Percentiles rank a stretch among this genome's conserved stretches.
Evolutionary conservation across 2,329 filamentous ascomycete species (phyloP).

Genomic region (Botrytis sinoallii): DNA sequence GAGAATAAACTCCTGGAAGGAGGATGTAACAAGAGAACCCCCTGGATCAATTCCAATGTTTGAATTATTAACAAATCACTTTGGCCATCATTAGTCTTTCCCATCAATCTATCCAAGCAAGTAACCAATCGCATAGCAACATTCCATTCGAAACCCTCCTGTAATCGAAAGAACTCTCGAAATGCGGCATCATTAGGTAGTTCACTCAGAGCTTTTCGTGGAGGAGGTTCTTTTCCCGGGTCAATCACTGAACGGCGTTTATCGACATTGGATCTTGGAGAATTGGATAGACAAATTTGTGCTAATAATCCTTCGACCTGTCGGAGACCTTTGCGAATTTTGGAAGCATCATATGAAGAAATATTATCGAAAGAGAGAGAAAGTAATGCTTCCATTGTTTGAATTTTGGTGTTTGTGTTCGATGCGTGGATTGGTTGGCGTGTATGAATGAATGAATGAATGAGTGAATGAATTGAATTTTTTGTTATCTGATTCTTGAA

Average conservation of each 20-base stretch:
- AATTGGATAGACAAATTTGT: constrained; percentile 79
- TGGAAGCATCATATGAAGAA: constrained; percentile 83
- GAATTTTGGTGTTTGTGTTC: constrained; percentile 15
- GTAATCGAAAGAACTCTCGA: constrained; percentile 91
- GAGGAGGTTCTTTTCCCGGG: constrained; percentile 39
- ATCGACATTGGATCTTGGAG: constrained; percentile 28
- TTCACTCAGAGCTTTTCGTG: constrained; percentile 61
- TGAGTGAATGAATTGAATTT: not conserved
- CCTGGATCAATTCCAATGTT: constrained; percentile 85
- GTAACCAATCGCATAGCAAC: constrained; percentile 81
- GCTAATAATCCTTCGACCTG: constrained; percentile 93
- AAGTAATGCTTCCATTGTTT: constrained; percentile 79
- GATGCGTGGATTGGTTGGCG: not conserved
- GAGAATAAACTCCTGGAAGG: constrained; percentile 84
- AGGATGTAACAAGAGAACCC: constrained; percentile 81
- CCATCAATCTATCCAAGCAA: constrained; percentile 81
- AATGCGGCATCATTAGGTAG: constrained; percentile 83
- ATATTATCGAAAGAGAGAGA: constrained; percentile 84
- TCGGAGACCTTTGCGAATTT: constrained; percentile 88
- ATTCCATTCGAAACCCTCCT: constrained; percentile 98
- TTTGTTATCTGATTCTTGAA: constrained; percentile 15
- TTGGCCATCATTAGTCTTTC: constrained; percentile 75
- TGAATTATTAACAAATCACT: constrained; percentile 87
- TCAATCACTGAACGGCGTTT: constrained; percentile 38
- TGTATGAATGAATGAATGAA: constrained; percentile 7